Conservation (phyloP, 2,329 filamentous ascomycete species). For the Fusarium brevicatenulatum region DNA sequence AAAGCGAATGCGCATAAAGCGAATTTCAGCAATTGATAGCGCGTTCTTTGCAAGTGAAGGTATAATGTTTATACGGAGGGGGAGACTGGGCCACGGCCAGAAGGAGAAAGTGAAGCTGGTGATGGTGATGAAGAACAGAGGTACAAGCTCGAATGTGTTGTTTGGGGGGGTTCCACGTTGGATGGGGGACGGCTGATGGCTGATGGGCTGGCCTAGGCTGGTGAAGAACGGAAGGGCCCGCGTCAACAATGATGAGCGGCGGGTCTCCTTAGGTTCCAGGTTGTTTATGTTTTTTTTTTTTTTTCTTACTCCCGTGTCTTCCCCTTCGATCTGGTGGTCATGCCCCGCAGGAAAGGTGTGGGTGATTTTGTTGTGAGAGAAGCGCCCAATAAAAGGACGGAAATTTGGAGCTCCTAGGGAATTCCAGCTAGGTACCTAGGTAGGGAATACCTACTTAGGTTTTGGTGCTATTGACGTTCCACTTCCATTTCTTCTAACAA, state of each 20-base stretch:
- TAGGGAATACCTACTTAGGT: neutral
- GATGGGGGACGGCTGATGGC: constrained; percentile 22
- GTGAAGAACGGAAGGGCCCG: constrained; percentile 22
- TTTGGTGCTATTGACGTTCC: neutral
- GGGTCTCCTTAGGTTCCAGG: neutral
- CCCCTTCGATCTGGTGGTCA: constrained; percentile 13
- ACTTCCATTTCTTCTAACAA: neutral
- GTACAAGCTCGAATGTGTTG: constrained; percentile 26
- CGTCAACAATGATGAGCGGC: constrained; percentile 18
- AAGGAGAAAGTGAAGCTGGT: constrained; percentile 21
- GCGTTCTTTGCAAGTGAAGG: neutral
- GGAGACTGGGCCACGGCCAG: neutral
- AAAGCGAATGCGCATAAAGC: constrained; percentile 40
- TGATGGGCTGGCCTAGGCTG: constrained; percentile 10
- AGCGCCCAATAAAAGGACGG: constrained; percentile 6
- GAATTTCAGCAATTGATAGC: neutral
- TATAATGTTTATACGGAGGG: neutral
- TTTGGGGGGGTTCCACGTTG: constrained; percentile 25
- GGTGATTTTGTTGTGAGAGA: neutral
- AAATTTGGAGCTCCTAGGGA: neutral
- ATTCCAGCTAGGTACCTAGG: neutral
- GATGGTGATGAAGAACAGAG: constrained; percentile 29
- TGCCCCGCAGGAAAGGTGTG: constrained; percentile 19
- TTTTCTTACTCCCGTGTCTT: constrained; percentile 18
- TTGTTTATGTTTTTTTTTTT: constrained; percentile 43